Evolutionary conservation across 164 flowering plant genomes (phyloP).

Genomic region (Magnolia kwangsiensis): DNA sequence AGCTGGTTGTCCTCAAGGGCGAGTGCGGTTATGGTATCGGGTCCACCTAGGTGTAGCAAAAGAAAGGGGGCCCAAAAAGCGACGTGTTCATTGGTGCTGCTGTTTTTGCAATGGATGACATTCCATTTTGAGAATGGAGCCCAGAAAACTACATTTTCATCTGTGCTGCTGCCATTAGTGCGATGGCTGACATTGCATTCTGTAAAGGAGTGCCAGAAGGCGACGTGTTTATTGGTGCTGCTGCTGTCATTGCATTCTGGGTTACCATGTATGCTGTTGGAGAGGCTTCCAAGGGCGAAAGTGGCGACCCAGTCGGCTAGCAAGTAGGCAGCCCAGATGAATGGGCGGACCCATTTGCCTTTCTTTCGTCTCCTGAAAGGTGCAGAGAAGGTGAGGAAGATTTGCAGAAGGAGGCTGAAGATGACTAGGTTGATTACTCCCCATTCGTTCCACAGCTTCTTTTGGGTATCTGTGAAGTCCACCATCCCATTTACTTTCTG

Average conservation of each 20-base stretch:
- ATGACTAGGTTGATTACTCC: neutral
- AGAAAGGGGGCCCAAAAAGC: neutral
- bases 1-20: neutral
- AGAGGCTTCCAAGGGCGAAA: neutral
- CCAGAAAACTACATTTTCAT: too few relatives aligned
- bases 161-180: too few relatives aligned
- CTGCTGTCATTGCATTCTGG: neutral
- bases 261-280: neutral
- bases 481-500: neutral
- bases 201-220: too few relatives aligned
- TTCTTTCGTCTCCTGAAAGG: neutral
- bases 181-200: too few relatives aligned
- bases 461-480: neutral
- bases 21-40: neutral
- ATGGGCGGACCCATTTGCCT: neutral
- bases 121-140: too few relatives aligned
- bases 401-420: neutral
- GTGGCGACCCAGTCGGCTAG: neutral
- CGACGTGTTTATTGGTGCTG: neutral
- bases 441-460: neutral
- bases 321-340: neutral
- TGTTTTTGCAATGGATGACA: too few relatives aligned
- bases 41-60: neutral
- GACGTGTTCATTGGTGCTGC: neutral
- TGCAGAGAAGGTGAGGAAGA: neutral